phyloP scores from a whole-genome alignment of 345 rosid genomes.

The Salix viminalis region DNA sequence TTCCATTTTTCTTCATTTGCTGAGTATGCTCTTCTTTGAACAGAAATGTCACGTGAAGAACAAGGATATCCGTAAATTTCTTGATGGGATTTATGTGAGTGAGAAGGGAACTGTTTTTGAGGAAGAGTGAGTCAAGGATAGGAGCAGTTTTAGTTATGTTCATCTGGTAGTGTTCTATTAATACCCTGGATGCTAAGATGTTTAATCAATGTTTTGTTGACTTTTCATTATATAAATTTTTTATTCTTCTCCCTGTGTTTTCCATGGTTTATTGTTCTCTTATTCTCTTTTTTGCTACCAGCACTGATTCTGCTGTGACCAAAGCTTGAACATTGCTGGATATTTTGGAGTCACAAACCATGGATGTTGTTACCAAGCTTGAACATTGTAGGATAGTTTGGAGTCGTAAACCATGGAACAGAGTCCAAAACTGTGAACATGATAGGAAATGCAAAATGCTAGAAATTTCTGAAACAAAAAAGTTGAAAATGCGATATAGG shows the following conservation, averaged over 20 bases:
- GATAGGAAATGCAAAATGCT: background rate
- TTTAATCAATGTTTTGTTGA: background rate
- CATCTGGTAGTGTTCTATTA: no score
- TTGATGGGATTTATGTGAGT: conserved; percentile 62
- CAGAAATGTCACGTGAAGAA: background rate
- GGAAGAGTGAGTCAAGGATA: background rate
- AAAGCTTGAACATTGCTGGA: background rate
- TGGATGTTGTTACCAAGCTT: no score
- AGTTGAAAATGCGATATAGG: background rate
- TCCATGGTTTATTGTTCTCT: background rate
- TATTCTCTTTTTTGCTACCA: background rate
- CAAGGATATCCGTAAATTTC: conserved; percentile 56
- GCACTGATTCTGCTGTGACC: background rate
- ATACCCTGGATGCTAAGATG: no score
- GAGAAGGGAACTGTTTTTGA: conserved; percentile 38
- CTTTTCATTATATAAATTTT: background rate
- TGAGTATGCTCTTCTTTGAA: background rate
- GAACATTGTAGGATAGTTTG: background rate
- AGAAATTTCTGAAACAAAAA: background rate
- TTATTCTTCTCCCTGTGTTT: background rate
- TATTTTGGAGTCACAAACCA: background rate
- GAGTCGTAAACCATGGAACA: no score
- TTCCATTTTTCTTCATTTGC: background rate
- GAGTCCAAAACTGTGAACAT: background rate
- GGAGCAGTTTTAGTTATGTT: no score